phyloP scores from a whole-genome alignment of 768 basidiomycete genomes.

The Russula olivacea region DNA sequence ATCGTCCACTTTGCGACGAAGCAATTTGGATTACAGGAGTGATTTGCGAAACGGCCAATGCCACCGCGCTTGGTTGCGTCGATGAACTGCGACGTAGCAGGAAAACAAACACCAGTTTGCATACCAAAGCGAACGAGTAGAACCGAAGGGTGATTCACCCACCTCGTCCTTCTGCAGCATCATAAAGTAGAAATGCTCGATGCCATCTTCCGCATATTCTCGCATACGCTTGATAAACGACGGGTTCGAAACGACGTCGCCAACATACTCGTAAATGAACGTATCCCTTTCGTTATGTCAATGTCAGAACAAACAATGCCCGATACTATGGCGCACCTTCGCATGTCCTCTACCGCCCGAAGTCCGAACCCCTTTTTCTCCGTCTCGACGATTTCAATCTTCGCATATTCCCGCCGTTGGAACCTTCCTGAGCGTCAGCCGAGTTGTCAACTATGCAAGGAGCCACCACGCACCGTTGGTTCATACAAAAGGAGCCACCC shows the following conservation, averaged over 20 bases:
- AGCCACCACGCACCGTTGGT: conserved; percentile 68
- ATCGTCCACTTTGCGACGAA: conserved; percentile 98
- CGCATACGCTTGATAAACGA: conserved; percentile 93
- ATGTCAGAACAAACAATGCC: neutral
- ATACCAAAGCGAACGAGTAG: neutral
- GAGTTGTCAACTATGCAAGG: neutral
- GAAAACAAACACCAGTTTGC: neutral
- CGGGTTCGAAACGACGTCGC: conserved; percentile 84
- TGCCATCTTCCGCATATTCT: conserved; percentile 87
- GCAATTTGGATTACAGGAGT: conserved; percentile 96
- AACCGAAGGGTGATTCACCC: conserved; percentile 22
- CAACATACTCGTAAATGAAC: conserved; percentile 97
- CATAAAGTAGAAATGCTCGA: conserved; percentile 99
- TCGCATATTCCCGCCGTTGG: conserved; percentile 76
- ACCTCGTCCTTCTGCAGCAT: conserved; percentile 98
- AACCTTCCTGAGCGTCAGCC: conserved; percentile 49
- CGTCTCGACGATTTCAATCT: conserved; percentile 85
- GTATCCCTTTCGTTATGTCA: conserved; percentile 51
- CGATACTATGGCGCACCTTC: conserved; percentile 43
- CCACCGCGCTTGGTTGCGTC: conserved; percentile 97
- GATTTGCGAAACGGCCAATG: conserved; percentile 95
- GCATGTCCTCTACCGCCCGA: conserved; percentile 62
- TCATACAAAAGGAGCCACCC: conserved; percentile 75
- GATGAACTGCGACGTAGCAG: conserved; percentile 61
- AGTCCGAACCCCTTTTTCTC: conserved; percentile 96